Evolutionary conservation across 2,329 filamentous ascomycete genomes (phyloP), one percentile per base, ranked within the genome.

Genomic region (Ilyonectria mors-panacis): DNA sequence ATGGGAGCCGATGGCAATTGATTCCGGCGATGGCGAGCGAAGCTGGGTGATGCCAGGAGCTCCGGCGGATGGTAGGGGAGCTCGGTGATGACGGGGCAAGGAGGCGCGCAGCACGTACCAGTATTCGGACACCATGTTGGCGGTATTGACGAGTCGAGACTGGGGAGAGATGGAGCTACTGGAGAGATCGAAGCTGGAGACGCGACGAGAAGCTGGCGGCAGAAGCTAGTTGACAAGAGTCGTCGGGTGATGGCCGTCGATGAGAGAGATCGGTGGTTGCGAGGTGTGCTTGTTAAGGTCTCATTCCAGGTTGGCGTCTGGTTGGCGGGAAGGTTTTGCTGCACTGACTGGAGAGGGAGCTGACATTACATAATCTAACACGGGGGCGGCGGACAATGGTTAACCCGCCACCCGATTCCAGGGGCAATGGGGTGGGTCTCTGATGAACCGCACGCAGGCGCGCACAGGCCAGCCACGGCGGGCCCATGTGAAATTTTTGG

Each of bases 71-170:
- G 75, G 55, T 59, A 70, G 70, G 67, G 72, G 69, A 78, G 76
- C 75, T 80, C 62, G 65, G 66, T 71, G 71, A 75, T 74, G 76
- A 76, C 70, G 73, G 73, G 66, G 69, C 72, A 73, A 75, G 76
- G 75, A 75, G 71, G 75, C 74, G 77, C 72, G 75, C 71, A 72
- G 80, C 80, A 90, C 92, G 85, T 88, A 96, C 93, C 93, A 96
- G 82, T 92, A 88, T 87, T 95, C 93, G 78, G 92, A 86, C 82
- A 90, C 84, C 93, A 96, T 95, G 79, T 85, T 92, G 86, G 70
- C 78, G 80, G 79, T 79, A 71, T 75, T 79, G 67, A 74, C 68
- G 70, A 75, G 65, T 69, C 42, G 57, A 63, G 66, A 60, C 42
- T 64, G 69, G 69, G 55, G 61, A 67, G 59, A 65, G 60, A 56